phyloP scores from a whole-genome alignment of 2,329 filamentous ascomycete species.

The Nigrospora oryzae region DNA sequence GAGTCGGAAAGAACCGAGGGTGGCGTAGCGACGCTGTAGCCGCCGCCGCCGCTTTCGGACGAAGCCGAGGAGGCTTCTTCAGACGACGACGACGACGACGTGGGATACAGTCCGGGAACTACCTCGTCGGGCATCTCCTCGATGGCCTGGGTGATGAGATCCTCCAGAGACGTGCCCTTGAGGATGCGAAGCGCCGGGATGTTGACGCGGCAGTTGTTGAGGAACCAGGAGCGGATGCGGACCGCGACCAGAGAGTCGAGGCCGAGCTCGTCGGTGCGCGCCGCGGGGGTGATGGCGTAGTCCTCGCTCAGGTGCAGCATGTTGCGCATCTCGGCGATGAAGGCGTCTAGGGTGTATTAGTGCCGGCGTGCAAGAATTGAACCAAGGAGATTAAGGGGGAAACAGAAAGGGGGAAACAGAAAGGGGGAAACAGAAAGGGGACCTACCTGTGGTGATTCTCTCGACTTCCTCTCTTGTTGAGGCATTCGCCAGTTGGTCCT shows the following conservation, averaged over 20 bases:
- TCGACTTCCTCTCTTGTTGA: background rate
- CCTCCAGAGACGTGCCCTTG: background rate
- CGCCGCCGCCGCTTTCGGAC: background rate
- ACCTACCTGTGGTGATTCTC: background rate
- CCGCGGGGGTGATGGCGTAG: background rate
- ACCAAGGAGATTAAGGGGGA: too few relatives aligned
- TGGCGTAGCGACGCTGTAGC: background rate
- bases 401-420: too few relatives aligned
- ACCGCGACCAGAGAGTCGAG: background rate
- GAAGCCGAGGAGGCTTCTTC: background rate
- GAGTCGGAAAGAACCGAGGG: background rate
- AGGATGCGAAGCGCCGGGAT: background rate
- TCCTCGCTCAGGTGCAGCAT: background rate
- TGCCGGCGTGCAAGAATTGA: too few relatives aligned
- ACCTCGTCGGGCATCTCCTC: background rate
- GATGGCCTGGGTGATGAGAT: background rate
- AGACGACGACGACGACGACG: background rate
- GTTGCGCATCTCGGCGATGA: background rate
- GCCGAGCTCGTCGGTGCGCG: background rate
- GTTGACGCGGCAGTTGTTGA: background rate
- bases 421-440: background rate
- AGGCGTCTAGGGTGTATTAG: background rate
- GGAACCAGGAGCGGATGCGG: background rate
- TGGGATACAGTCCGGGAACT: background rate
- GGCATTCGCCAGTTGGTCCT: background rate